Conservation (phyloP, 192 early-diverging fungal genomes). For the Podila minutissima region DNA sequence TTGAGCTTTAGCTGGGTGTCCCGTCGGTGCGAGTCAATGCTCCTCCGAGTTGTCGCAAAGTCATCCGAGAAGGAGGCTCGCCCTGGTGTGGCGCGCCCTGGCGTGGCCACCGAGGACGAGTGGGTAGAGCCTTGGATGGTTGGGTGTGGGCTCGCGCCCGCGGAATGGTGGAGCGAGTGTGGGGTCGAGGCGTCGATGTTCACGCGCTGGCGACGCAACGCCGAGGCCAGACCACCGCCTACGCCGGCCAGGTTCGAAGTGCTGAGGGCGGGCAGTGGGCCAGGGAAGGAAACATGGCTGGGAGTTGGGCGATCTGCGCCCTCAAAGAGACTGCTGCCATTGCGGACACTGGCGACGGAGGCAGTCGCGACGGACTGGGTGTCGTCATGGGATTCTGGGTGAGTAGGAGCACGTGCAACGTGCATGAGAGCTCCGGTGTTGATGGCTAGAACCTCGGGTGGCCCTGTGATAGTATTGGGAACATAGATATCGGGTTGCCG, state of each 20-base stretch:
- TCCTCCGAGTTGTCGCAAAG: neutral
- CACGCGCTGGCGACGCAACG: neutral
- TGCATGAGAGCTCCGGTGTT: neutral
- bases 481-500: neutral
- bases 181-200: constrained; percentile 4
- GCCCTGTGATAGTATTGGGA: neutral
- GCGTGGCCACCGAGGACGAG: neutral
- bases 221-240: neutral
- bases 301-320: neutral
- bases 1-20: neutral
- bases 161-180: neutral
- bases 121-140: neutral
- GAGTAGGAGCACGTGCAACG: neutral
- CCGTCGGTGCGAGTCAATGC: neutral
- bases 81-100: neutral
- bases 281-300: neutral
- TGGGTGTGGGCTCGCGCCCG: neutral
- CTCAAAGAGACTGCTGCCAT: constrained; percentile 20
- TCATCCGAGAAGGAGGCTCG: constrained; percentile 20
- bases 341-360: constrained; percentile 7
- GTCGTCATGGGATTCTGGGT: neutral
- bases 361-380: neutral
- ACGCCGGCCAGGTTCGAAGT: neutral
- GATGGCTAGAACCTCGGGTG: neutral
- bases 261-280: neutral